A percentile compares a stretch with the other conserved stretches of the same genome.
Evolutionary conservation across 768 basidiomycete species (phyloP).

Genomic region (Termitomyces sp.): DNA sequence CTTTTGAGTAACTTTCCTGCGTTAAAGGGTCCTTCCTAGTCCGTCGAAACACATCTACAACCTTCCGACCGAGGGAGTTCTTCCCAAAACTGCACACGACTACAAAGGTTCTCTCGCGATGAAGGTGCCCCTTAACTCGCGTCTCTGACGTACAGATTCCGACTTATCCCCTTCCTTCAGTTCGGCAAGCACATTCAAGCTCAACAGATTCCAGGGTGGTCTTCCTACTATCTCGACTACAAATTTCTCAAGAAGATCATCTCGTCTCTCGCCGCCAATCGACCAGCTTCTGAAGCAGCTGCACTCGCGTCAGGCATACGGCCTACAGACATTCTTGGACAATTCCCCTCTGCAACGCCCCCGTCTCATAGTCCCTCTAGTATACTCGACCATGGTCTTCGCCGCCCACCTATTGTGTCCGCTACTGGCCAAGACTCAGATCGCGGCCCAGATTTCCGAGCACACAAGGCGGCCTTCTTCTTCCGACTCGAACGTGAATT

Average conservation of each 20-base stretch:
- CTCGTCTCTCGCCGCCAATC: slow-evolving; percentile 86
- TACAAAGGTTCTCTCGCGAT: slow-evolving; percentile 10
- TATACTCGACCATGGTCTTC: slow-evolving; percentile 35
- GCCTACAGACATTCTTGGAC: slow-evolving; percentile 47
- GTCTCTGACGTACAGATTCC: slow-evolving; percentile 5
- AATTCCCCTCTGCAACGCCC: slow-evolving; percentile 20
- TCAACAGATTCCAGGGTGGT: slow-evolving; percentile 97
- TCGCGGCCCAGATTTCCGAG: slow-evolving; percentile 81
- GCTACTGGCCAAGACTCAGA: slow-evolving; percentile 61
- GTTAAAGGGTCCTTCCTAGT: slow-evolving; percentile 9
- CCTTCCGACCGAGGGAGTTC: slow-evolving; percentile 9
- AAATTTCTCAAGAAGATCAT: slow-evolving; percentile 99
- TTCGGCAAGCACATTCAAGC: slow-evolving; percentile 98
- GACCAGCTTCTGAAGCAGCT: slow-evolving; percentile 87
- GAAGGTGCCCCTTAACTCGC: slow-evolving; percentile 15
- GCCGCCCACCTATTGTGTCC: slow-evolving; percentile 54
- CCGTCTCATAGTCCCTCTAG: slow-evolving; percentile 24
- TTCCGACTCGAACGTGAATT: slow-evolving; percentile 97
- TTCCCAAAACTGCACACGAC: slow-evolving; percentile 10
- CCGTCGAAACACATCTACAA: background rate
- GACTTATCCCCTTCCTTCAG: slow-evolving; percentile 32
- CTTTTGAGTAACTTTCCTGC: slow-evolving; percentile 1
- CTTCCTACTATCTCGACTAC: slow-evolving; percentile 93
- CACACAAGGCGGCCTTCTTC: slow-evolving; percentile 97
- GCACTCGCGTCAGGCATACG: slow-evolving; percentile 79